Conservation (phyloP, 2,329 filamentous ascomycete genomes). For the Ceratocystis huliohia region DNA sequence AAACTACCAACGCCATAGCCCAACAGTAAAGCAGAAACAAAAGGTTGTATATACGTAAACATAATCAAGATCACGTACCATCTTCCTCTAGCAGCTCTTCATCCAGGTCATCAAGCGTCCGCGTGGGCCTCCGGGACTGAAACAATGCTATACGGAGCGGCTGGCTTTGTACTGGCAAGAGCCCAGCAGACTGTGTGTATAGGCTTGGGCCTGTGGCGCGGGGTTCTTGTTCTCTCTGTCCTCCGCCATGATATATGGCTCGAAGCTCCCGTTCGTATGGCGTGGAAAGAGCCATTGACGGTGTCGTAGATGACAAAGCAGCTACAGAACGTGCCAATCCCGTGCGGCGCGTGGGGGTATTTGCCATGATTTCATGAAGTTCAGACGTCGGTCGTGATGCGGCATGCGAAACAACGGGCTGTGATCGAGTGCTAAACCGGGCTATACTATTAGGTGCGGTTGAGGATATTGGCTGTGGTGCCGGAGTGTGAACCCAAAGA, state of each 20-base stretch:
- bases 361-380: constrained; percentile 23
- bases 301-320: constrained; percentile 33
- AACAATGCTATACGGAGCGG: constrained; percentile 16
- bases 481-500: constrained; percentile 15
- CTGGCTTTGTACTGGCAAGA: neutral
- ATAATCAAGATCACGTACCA: constrained; percentile 5
- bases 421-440: constrained; percentile 17
- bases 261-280: constrained; percentile 32
- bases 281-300: constrained; percentile 32
- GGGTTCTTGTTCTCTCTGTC: constrained; percentile 15
- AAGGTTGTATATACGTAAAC: constrained; percentile 12
- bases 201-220: neutral
- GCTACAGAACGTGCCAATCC: constrained; percentile 31
- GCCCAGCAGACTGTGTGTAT: constrained; percentile 3
- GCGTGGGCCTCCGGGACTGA: constrained; percentile 11
- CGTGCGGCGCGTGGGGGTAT: constrained; percentile 38
- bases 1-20: neutral
- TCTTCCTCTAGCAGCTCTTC: constrained; percentile 12
- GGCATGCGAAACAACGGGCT: constrained; percentile 1
- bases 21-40: constrained; percentile 1
- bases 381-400: constrained; percentile 1
- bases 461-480: neutral
- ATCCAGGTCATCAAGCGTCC: constrained; percentile 15
- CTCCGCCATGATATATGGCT: constrained; percentile 20
- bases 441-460: constrained; percentile 13